Conservation (phyloP, 352 stramenopile species). For the Pythium scleroteichum region DNA sequence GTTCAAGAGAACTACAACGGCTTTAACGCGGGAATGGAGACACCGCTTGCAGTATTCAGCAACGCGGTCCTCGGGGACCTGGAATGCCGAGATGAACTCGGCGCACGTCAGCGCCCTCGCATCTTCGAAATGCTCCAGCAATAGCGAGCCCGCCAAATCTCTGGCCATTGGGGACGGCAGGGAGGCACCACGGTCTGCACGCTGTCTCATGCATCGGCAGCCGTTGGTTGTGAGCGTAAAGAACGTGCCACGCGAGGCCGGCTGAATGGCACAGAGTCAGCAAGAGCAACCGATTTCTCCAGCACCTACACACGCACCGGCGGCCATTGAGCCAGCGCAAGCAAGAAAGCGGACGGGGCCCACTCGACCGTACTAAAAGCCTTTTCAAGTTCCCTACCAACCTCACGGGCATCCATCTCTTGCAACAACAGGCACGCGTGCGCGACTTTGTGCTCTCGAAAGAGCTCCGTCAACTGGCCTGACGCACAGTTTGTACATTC, state of each 20-base stretch:
- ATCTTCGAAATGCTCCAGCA: conserved; percentile 36
- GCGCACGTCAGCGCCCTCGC: conserved; percentile 22
- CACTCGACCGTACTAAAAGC: conserved; percentile 18
- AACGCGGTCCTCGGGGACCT: conserved; percentile 33
- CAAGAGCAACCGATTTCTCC: not conserved
- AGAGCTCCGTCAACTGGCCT: conserved; percentile 15
- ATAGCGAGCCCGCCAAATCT: conserved; percentile 42
- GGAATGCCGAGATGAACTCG: conserved; percentile 43
- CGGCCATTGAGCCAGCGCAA: conserved; percentile 23
- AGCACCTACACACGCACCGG: conserved; percentile 5
- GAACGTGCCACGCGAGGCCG: conserved; percentile 15
- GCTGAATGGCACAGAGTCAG: not conserved
- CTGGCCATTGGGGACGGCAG: conserved; percentile 36
- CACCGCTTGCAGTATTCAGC: conserved; percentile 32
- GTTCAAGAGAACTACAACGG: conserved; percentile 51
- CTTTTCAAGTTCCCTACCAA: not conserved
- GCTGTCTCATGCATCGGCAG: conserved; percentile 27
- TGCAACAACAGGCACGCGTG: conserved; percentile 18
- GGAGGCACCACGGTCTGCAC: not conserved
- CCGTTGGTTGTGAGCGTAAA: conserved; percentile 21
- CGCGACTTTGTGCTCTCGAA: conserved; percentile 13
- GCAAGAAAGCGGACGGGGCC: conserved; percentile 21
- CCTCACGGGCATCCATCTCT: not conserved
- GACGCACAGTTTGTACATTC: too few species aligned
- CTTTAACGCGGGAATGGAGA: conserved; percentile 29